Base-by-base conservation (phyloP, 495 filamentous ascomycete genomes). In the Darksidea phi region DNA sequence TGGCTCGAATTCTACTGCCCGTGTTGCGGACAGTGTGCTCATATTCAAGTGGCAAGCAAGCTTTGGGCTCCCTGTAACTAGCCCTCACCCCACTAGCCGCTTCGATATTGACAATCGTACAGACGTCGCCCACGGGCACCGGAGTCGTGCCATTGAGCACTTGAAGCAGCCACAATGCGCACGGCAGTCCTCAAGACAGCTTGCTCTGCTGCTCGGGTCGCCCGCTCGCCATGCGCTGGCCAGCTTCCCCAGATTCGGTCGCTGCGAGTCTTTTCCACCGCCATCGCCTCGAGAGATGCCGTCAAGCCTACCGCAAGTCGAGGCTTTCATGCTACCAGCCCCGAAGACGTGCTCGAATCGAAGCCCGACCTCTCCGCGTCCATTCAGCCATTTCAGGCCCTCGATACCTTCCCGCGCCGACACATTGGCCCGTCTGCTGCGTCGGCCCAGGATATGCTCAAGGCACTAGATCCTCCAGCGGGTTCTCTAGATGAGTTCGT, bases 351-450 rank as follows among this genome's bases (percentile, higher is more conserved):
- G 20, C 60, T 57, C 12, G 61, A 62, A 23, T 24, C 21, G 21
- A n/a, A 38, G 20, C 37, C 60, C 13, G 10, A 21, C 25, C 18
- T 51, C 28, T 34, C 47, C 20, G 38, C 34, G 38, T 11, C 20
- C 23, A 23, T 53, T 28, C 28, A 32, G 13, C 65, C 76, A 18
- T 78, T 79, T 60, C 61, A 67, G 21, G 70, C 76, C 4, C 71
- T 79, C 5, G 79, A 81, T 75, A 88, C 84, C 23, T 98, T 98
- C 71, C 80, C 88, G 50, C 79, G 86, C 24, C 85, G 94, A n/a
- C 94, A 98, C 71, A 95, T 97, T 75, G 94, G 94, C 2, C 94
- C 94, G n/a, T 85, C 87, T 46, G 79, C 86, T 20, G 76, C 79
- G 34, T 86, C 87, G 48, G 84, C 83, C 0, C 72, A 85, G 63